phyloP scores from a whole-genome alignment of 1,139 yeast species.

The Barnettozyma hawaiiensis region DNA sequence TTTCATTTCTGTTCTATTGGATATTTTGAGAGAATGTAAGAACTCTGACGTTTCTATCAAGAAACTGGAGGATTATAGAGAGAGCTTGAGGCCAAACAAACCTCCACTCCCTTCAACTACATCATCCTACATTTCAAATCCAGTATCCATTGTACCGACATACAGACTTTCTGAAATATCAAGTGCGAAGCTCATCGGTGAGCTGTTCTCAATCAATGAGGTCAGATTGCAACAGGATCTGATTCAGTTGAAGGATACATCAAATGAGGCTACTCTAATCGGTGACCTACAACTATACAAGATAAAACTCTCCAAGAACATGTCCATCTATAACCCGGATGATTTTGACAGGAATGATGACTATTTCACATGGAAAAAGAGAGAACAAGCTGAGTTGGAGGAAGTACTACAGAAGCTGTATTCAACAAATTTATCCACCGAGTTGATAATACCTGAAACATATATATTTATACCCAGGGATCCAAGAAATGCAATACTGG shows the following conservation, averaged over 20 bases:
- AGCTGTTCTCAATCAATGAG: conserved; percentile 38
- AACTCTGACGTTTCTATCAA: conserved; percentile 38
- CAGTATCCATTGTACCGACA: conserved; percentile 34
- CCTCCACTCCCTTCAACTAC: conserved; percentile 2
- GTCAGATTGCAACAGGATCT: conserved; percentile 47
- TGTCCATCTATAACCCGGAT: conserved; percentile 36
- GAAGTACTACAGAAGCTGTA: conserved; percentile 35
- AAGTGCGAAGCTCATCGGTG: conserved; percentile 34
- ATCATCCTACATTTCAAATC: conserved; percentile 7
- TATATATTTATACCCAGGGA: conserved; percentile 37
- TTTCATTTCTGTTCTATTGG: conserved; percentile 52
- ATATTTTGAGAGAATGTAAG: conserved; percentile 41
- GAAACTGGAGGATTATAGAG: conserved; percentile 41
- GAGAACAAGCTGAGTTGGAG: conserved; percentile 38
- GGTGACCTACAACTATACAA: conserved; percentile 41
- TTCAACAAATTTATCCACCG: conserved; percentile 24
- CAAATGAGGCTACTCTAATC: conserved; percentile 40
- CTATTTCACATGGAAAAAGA: conserved; percentile 49
- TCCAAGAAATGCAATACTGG: conserved; percentile 32
- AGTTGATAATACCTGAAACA: neutral
- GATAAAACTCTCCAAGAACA: conserved; percentile 29
- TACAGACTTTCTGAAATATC: conserved; percentile 48
- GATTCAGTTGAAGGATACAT: conserved; percentile 35
- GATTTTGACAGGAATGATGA: conserved; percentile 39
- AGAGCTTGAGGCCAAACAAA: conserved; percentile 30